Base-by-base conservation (phyloP, 2,329 filamentous ascomycete genomes). In the Talaromyces verruculosus region DNA sequence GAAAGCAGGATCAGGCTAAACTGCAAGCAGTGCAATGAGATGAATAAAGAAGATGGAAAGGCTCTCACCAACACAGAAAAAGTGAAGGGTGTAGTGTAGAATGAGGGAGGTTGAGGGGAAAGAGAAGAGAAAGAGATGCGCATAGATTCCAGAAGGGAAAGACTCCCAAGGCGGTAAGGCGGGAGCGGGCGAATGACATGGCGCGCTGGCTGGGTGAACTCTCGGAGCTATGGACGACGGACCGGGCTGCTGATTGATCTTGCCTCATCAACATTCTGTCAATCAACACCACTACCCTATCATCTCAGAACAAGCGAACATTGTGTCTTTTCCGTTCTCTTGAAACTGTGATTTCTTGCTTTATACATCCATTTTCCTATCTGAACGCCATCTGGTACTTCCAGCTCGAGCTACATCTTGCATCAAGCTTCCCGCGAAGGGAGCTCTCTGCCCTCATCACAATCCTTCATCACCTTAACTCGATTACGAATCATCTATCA, bases 401-500 rank as follows among this genome's bases (percentile, higher is more conserved):
- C 53, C 39, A 55, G 64, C 64, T 59, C 28, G 64, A 66, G 64
- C 64, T 66, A 45, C 33, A 65, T 17, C n/a, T 51, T 61, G 41
- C 59, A 55, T 61, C 35, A 60, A 63, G 53, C 53, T 63, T 63
- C 64, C 65, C 45, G 58, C 22, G 33, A 51, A 61, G 65, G 65
- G 45, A 67, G 55, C 67, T 68, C 60, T 67, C 67, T 59, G 67
- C 65, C 57, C 60, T 57, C 68, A 63, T 71, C 63, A 73, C 68
- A 64, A 53, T 64, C 41, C n/a, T 43, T 28, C 25, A 22, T 43
- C 53, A 25, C 19, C 35, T n/a, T 39, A 63, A n/a, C 8, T 45
- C 25, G 45, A 57, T 63, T 49, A 17, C 67, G 64, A 66, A 68
- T 68, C 61, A 64, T 41, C 65, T 37, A 83, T 70, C 67, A 98